Percentiles rank a stretch among this genome's conserved stretches.
phyloP scores from a whole-genome alignment of 495 filamentous ascomycete genomes.

The Penicillium atrosanguineum region DNA sequence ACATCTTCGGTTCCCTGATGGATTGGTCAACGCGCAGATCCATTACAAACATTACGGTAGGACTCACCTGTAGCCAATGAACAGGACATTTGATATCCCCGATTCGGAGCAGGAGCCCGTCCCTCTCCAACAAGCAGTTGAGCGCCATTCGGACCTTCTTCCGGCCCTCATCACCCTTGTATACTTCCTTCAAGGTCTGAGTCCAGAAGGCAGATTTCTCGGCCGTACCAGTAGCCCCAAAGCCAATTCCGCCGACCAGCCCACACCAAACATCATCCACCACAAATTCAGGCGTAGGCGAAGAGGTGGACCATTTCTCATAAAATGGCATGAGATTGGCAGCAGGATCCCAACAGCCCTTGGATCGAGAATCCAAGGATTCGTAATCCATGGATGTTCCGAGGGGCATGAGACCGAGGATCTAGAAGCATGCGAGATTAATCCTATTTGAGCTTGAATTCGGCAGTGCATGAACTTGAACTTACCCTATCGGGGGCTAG shows the following conservation, averaged over 20 bases:
- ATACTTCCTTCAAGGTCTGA: conserved; percentile 52
- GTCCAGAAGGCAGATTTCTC: conserved; percentile 51
- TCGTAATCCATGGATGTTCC: conserved; percentile 66
- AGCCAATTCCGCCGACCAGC: conserved; percentile 57
- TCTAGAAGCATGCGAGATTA: conserved; percentile 29
- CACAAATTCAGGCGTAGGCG: conserved; percentile 53
- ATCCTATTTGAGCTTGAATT: neutral
- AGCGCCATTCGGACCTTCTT: conserved; percentile 56
- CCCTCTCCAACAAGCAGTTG: conserved; percentile 54
- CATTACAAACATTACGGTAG: neutral
- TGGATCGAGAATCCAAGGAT: conserved; percentile 48
- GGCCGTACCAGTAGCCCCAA: conserved; percentile 40
- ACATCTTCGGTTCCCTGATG: conserved; percentile 52
- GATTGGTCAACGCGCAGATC: neutral
- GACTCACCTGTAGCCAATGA: conserved; percentile 60
- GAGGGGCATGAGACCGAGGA: conserved; percentile 57
- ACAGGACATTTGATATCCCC: conserved; percentile 60
- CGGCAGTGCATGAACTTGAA: conserved; percentile 4
- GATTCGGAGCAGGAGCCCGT: conserved; percentile 55
- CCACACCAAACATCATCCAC: conserved; percentile 54
- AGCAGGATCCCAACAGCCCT: conserved; percentile 60
- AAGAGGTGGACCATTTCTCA: conserved; percentile 44
- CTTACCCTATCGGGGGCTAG: conserved; percentile 55
- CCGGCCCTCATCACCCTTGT: conserved; percentile 60
- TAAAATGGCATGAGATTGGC: conserved; percentile 42